Evolutionary conservation across 75 land plant species (phyloP).

Genomic region (Pinus tabuliformis): DNA sequence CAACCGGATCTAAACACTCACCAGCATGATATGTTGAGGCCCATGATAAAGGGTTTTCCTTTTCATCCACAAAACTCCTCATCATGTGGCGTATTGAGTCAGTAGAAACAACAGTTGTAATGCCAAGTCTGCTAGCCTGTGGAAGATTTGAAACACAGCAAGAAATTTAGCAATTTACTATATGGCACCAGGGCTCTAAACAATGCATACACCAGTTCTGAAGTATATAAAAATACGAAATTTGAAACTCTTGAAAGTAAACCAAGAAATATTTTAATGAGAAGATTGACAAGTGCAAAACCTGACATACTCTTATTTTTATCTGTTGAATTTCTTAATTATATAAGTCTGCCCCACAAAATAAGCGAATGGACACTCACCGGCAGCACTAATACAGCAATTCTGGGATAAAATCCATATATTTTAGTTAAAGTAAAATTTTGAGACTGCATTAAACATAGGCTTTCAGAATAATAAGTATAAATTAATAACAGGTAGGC

Average conservation of each 20-base stretch:
- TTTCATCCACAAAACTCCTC: constrained; percentile 52
- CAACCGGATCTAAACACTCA: constrained; percentile 44
- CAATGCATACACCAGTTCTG: background rate
- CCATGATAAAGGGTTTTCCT: constrained; percentile 44
- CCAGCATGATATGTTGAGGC: constrained; percentile 64
- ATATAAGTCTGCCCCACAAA: too few species aligned
- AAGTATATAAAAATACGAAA: background rate
- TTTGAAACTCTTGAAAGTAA: background rate
- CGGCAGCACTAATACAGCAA: too few species aligned
- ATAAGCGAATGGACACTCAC: too few species aligned
- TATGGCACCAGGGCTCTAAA: too few species aligned
- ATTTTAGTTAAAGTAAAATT: too few species aligned
- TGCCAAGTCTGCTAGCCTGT: constrained; percentile 49
- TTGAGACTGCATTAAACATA: too few species aligned
- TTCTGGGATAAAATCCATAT: too few species aligned
- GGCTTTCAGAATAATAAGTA: too few species aligned
- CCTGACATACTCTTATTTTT: background rate
- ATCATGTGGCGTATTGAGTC: constrained; percentile 61
- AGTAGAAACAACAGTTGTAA: constrained; percentile 58
- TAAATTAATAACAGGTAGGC: too few species aligned
- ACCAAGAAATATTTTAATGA: background rate
- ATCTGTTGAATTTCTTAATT: too few species aligned
- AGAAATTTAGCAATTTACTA: background rate
- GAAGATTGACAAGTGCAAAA: background rate
- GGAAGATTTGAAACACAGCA: background rate